A percentile compares a stretch with the other conserved stretches of the same genome.
These are phyloP conservation scores for Alternaria novae-zelandiae DNA, from an alignment of 2,329 filamentous ascomycete genomes.

Conservation along the genomic window DNA sequence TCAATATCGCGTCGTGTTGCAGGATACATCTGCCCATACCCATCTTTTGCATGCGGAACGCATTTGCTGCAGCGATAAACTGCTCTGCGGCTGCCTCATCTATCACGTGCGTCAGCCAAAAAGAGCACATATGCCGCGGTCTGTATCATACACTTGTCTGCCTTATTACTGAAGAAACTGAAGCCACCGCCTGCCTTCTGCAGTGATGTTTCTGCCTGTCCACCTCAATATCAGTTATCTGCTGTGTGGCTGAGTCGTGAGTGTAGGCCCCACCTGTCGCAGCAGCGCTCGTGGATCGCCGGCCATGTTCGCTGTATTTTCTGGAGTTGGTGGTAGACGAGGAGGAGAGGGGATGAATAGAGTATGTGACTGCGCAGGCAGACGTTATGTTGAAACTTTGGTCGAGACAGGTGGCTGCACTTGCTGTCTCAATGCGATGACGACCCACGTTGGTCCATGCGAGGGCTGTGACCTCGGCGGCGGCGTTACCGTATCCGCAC, in stretches of 20 bases:
- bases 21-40: slow-evolving; percentile 58
- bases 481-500: slow-evolving; percentile 16
- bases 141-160: slow-evolving; percentile 71
- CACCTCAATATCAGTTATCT: slow-evolving; percentile 35
- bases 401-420: slow-evolving; percentile 44
- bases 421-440: slow-evolving; percentile 40
- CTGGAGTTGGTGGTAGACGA: neutral
- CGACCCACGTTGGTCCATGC: slow-evolving; percentile 36
- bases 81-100: slow-evolving; percentile 84
- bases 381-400: slow-evolving; percentile 21
- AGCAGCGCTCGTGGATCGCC: slow-evolving; percentile 47
- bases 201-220: slow-evolving; percentile 84
- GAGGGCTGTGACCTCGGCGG: slow-evolving; percentile 29
- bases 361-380: slow-evolving; percentile 12
- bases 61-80: slow-evolving; percentile 88
- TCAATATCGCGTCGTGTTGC: neutral
- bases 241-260: slow-evolving; percentile 38
- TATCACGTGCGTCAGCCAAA: slow-evolving; percentile 33
- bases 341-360: neutral
- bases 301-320: slow-evolving; percentile 39
- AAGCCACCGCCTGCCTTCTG: slow-evolving; percentile 79
- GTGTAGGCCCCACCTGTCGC: slow-evolving; percentile 44
- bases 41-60: slow-evolving; percentile 85
- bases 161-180: slow-evolving; percentile 83
- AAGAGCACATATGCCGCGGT: neutral